Conservation (phyloP, 179 eudicot species). For the Spergularia azorica region DNA sequence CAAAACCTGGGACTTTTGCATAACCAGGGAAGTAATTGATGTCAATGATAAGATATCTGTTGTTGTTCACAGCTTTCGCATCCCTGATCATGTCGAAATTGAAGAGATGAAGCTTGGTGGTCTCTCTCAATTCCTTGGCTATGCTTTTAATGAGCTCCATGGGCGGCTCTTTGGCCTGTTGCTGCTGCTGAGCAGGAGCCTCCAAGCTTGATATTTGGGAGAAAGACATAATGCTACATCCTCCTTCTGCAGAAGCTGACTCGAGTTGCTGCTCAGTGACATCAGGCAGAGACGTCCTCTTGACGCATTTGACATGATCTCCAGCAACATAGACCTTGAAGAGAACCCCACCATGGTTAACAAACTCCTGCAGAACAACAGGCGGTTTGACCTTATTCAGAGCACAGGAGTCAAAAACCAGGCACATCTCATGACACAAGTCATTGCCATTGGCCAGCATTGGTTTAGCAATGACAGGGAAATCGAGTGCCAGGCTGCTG, state of each 20-base stretch:
- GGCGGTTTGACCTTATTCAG: constrained; percentile 46
- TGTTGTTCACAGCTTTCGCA: constrained; percentile 19
- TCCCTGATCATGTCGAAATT: constrained; percentile 77
- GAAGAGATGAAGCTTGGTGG: constrained; percentile 54
- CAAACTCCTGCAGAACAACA: constrained; percentile 63
- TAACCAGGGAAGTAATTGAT: constrained; percentile 83
- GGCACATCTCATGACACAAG: constrained; percentile 53
- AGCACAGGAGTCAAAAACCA: constrained; percentile 45
- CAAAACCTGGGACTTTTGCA: constrained; percentile 58
- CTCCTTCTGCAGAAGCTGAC: constrained; percentile 9
- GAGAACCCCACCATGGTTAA: constrained; percentile 70
- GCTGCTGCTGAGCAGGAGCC: neutral
- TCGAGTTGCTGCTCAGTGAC: constrained; percentile 31
- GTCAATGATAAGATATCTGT: constrained; percentile 52
- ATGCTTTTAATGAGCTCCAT: constrained; percentile 39
- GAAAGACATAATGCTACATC: constrained; percentile 36
- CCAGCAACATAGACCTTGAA: constrained; percentile 85
- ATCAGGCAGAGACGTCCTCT: constrained; percentile 65
- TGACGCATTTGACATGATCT: constrained; percentile 57
- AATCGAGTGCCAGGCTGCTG: neutral
- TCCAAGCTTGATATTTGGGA: constrained; percentile 57
- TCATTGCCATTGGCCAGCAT: constrained; percentile 48
- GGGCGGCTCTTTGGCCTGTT: constrained; percentile 57
- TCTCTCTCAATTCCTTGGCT: constrained; percentile 44
- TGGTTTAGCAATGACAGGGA: constrained; percentile 67